Percentiles rank a stretch among this genome's conserved stretches.
Conservation (phyloP, 1,139 yeast species). For the Blastobotrys capitulatus region DNA sequence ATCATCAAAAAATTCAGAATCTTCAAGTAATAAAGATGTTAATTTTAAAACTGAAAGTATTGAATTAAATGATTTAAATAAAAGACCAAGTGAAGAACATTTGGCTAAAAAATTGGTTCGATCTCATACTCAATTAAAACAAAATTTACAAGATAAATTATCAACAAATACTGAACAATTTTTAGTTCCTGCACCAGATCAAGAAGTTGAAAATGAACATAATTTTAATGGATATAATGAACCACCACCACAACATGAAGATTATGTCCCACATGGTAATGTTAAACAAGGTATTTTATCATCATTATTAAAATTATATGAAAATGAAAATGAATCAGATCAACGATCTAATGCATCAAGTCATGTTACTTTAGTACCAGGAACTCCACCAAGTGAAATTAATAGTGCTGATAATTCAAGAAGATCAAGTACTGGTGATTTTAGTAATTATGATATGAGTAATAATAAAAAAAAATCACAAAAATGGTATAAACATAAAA, state of each 20-base stretch:
- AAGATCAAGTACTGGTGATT: neutral
- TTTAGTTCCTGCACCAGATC: constrained; percentile 1
- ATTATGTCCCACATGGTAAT: constrained; percentile 62
- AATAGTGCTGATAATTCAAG: neutral
- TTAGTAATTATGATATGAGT: neutral
- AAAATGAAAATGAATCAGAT: constrained; percentile 28
- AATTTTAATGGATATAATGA: neutral
- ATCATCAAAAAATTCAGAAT: neutral
- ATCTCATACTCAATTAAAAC: constrained; percentile 17
- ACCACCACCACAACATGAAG: constrained; percentile 28
- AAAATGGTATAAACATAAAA: constrained; percentile 26
- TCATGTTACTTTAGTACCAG: constrained; percentile 7
- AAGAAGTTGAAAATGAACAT: neutral
- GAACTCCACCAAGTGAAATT: constrained; percentile 4
- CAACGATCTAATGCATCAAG: neutral
- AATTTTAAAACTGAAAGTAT: neutral
- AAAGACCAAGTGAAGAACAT: constrained; percentile 7
- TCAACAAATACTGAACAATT: neutral
- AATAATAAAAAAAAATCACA: constrained; percentile 10
- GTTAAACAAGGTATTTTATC: constrained; percentile 84
- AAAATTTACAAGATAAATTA: neutral
- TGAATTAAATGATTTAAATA: neutral
- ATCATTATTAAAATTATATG: constrained; percentile 63
- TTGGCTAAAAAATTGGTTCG: constrained; percentile 25
- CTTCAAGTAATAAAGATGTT: neutral